Evolutionary conservation across 2,329 filamentous ascomycete species (phyloP), one percentile per base, ranked within the genome.

Genomic region (Raffaelea albimanens): DNA sequence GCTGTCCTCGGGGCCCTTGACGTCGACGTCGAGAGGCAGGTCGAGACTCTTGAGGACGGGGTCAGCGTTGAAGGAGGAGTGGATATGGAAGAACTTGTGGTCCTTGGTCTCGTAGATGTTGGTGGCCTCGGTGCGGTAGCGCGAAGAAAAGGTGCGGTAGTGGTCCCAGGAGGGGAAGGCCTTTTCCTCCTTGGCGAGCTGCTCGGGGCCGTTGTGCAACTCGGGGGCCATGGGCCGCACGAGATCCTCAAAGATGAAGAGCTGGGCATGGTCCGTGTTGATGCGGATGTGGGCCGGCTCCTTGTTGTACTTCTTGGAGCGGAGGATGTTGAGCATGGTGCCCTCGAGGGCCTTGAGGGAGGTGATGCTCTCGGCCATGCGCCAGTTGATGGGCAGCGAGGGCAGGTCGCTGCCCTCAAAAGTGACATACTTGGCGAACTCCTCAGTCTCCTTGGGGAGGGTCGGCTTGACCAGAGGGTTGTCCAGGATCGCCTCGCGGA

Each of bases 41-140:
- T 67, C 69, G 42, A 74, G 67, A 7, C 66, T 63, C 20, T 60
- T 56, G 1, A 75, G 63, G 0, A 67, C 65, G 4, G 63, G 60
- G 2, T 56, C 54, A 0, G 70, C 66, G 40, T 71, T 56, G 46
- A 76, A 38, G 34, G 34, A 19, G 5, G 34, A 38, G 34, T 75
- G 70, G 0, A 75, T 57, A 4, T 69, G 69, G 54, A 72, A 76
- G 69, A 69, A 76, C 10, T 42, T 34, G 8, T 40, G 44, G 40
- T 49, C 46, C 19, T 25, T 19, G 2, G 44, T 47, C 21, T 29
- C 10, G 47, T 52, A 49, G 14, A 47, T 21, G 31, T 47, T 47
- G 8, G 47, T 46, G 29, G 22, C 11, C n/a, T 40, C 34, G 19
- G 42, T 29, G 22, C 41, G 40, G 19, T 43, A 23, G 34, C 36